A percentile compares a stretch with the other conserved stretches of the same genome.
These are phyloP conservation scores for Fusarium lateritium DNA, from an alignment of 2,329 filamentous ascomycete genomes.

Conservation along the genomic window DNA sequence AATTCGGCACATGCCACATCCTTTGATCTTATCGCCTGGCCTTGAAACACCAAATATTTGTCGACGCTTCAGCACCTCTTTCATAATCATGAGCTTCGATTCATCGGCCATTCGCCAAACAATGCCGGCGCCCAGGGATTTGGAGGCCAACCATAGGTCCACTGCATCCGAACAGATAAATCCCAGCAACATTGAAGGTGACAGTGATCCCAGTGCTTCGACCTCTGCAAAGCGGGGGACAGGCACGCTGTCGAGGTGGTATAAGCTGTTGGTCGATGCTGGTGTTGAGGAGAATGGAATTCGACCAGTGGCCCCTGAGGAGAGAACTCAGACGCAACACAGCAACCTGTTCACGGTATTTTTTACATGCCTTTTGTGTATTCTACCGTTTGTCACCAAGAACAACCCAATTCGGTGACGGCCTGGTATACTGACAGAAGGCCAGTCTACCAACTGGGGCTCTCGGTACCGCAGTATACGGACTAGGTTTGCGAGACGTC, in stretches of 20 bases:
- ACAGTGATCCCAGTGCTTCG: conserved; percentile 48
- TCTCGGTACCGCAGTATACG: conserved; percentile 68
- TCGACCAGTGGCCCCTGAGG: conserved; percentile 68
- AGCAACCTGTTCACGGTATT: conserved; percentile 73
- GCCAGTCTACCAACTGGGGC: conserved; percentile 70
- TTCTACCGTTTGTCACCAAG: conserved; percentile 66
- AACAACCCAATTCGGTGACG: background rate
- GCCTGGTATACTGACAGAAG: conserved; percentile 15
- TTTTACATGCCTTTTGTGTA: conserved; percentile 70
- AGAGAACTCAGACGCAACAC: conserved; percentile 67
- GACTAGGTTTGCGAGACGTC: conserved; percentile 68
- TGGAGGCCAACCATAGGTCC: conserved; percentile 25
- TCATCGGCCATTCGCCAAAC: background rate
- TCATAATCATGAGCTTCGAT: conserved; percentile 2
- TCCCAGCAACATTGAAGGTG: background rate
- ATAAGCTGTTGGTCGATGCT: conserved; percentile 59
- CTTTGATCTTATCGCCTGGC: background rate
- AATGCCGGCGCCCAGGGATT: conserved; percentile 12
- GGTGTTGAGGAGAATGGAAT: conserved; percentile 70
- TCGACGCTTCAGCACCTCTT: background rate
- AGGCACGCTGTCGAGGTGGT: conserved; percentile 57
- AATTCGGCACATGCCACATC: background rate
- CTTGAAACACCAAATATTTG: background rate
- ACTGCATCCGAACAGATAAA: background rate
- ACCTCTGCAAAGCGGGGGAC: conserved; percentile 49